These are phyloP conservation scores for Haematococcus sp. DNA, from an alignment of 139 green algal species.

Conservation along the genomic window DNA sequence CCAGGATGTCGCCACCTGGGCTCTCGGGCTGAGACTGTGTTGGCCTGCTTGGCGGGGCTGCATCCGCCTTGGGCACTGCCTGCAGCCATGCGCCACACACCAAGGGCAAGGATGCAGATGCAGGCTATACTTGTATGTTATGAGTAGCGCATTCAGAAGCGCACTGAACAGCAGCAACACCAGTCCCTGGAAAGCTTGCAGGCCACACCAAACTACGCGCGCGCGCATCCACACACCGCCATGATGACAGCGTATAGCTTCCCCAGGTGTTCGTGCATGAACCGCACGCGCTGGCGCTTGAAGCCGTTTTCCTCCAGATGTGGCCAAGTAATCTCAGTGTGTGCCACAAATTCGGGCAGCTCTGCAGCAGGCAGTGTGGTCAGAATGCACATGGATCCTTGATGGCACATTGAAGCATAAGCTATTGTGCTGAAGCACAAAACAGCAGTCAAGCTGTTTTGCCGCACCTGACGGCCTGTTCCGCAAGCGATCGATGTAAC, in stretches of 20 bases:
- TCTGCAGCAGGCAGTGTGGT: not conserved
- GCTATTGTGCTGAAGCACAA: no score
- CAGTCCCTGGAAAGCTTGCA: no score
- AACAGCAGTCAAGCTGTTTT: no score
- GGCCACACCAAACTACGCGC: no score
- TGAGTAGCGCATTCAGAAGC: no score
- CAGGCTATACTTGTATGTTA: no score
- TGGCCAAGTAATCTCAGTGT: conserved; percentile 33
- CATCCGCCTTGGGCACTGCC: conserved; percentile 7
- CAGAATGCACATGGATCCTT: not conserved
- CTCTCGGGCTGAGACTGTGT: not conserved
- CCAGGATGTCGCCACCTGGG: not conserved
- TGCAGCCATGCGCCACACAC: not conserved
- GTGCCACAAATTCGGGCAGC: conserved; percentile 37
- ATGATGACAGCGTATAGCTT: conserved; percentile 25
- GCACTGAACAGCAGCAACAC: no score
- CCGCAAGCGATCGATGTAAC: conserved; percentile 14
- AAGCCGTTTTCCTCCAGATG: conserved; percentile 31
- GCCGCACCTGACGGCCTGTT: conserved; percentile 10
- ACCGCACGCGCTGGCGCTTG: conserved; percentile 17
- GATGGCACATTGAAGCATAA: no score
- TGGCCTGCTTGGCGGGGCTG: not conserved
- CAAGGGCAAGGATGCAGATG: no score
- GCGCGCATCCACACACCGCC: no score
- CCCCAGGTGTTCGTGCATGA: conserved; percentile 22